Base-by-base conservation (phyloP, 306 rosid species). In the Trifolium subterraneum region DNA sequence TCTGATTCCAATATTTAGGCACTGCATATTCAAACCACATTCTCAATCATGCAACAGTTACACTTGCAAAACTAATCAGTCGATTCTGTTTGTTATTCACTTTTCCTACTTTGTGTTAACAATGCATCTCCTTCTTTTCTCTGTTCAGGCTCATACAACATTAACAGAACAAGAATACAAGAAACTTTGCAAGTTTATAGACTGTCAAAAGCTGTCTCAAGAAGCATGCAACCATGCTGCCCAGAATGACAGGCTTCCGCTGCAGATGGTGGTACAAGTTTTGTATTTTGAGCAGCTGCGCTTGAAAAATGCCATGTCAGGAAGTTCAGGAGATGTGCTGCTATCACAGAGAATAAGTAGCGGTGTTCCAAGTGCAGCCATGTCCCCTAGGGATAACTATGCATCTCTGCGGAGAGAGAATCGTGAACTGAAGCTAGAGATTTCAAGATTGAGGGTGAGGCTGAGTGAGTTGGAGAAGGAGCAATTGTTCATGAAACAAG, bases 171-270 rank as follows among this genome's bases (percentile, higher is more conserved):
- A 78, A 31, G 98, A 93, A 79, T 79, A 90, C 84, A 87, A 85
- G 87, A 85, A 74, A 81, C 85, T 93, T 1, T 90, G 96, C 88
- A 91, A 88, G 81, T 74, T 85, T 64, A 84, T 93, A 75, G 97
- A 93, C 78, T 84, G 96, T 48, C 88, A 86, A 78, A 93, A 93
- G 81, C 92, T 93, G 58, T 93, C 98, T 64, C 90, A 90, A 85
- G 98, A 93, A 75, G 98, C 97, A 59, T 83, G 93, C 81, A 90
- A 86, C 78, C 98, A 93, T 33, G 98, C 97, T 4, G 97, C 97
- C 2, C 93, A 84, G 73, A 93, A 90, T 52, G 96, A 93, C 12
- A 71, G 97, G 18, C 89, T 90, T 36, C 96, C 98, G 1, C 79
- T 90, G 64, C 89, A 89, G 65, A 87, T 85, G 96, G 84, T 87